These are phyloP conservation scores for Aspergillus calidoustus DNA, from an alignment of 2,329 filamentous ascomycete species.

Conservation along the genomic window DNA sequence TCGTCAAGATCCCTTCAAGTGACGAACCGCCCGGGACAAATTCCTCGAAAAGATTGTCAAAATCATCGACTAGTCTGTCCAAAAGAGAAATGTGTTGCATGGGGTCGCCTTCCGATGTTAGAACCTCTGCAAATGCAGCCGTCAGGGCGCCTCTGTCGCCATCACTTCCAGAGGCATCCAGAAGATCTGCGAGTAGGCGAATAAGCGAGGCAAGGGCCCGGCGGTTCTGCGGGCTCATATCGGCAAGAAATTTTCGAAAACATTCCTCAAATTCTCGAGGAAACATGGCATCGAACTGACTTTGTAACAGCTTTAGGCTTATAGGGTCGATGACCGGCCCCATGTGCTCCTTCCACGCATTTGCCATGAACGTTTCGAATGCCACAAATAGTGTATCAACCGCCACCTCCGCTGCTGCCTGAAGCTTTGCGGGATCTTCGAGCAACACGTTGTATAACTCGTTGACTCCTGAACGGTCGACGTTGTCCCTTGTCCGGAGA, in stretches of 20 bases:
- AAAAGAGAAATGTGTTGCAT: slow-evolving; percentile 86
- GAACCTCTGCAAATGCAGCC: slow-evolving; percentile 82
- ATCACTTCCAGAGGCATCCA: slow-evolving; percentile 89
- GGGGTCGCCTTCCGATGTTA: slow-evolving; percentile 76
- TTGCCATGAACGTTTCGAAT: slow-evolving; percentile 89
- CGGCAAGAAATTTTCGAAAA: slow-evolving; percentile 57
- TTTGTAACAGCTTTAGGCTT: slow-evolving; percentile 74
- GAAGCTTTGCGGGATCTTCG: slow-evolving; percentile 78
- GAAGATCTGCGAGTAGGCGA: slow-evolving; percentile 81
- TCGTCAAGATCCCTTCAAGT: slow-evolving; percentile 47
- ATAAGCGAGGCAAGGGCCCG: slow-evolving; percentile 83
- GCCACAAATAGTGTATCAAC: slow-evolving; percentile 87
- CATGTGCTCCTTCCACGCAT: slow-evolving; percentile 88
- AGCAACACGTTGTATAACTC: slow-evolving; percentile 88
- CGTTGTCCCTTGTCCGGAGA: slow-evolving; percentile 69
- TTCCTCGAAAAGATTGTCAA: slow-evolving; percentile 84
- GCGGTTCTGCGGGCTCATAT: slow-evolving; percentile 63
- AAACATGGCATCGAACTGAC: slow-evolving; percentile 47
- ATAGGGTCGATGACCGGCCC: slow-evolving; percentile 78
- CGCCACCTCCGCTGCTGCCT: slow-evolving; percentile 73
- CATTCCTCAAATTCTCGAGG: slow-evolving; percentile 59
- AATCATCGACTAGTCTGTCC: slow-evolving; percentile 87
- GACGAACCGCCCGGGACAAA: slow-evolving; percentile 51
- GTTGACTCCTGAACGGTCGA: slow-evolving; percentile 81
- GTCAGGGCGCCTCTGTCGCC: slow-evolving; percentile 87